These are phyloP conservation scores for Trichocomaceae sp. DNA, from an alignment of 2,329 filamentous ascomycete genomes.

Conservation along the genomic window DNA sequence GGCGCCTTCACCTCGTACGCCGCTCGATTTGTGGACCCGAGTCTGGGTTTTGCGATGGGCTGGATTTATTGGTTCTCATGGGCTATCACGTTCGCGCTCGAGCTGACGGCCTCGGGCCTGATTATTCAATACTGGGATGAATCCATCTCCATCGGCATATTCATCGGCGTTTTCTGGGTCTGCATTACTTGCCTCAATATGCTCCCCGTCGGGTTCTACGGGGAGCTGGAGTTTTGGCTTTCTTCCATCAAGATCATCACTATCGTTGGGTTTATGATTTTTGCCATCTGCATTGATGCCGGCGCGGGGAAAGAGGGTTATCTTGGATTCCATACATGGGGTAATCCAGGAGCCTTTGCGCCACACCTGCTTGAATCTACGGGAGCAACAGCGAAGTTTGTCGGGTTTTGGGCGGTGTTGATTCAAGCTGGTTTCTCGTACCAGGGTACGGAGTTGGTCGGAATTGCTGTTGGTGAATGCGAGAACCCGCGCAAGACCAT, in stretches of 20 bases:
- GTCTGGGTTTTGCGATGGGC: constrained; percentile 69
- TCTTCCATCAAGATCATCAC: constrained; percentile 47
- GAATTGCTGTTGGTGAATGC: constrained; percentile 55
- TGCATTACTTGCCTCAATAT: constrained; percentile 49
- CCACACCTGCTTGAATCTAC: constrained; percentile 40
- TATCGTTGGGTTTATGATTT: constrained; percentile 46
- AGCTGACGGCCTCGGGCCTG: constrained; percentile 59
- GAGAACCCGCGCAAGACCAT: constrained; percentile 52
- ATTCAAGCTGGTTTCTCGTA: constrained; percentile 50
- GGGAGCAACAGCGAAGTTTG: constrained; percentile 44
- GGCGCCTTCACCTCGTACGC: constrained; percentile 73
- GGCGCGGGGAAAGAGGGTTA: constrained; percentile 47
- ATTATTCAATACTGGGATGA: constrained; percentile 57
- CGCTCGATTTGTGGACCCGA: constrained; percentile 65
- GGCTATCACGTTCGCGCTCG: constrained; percentile 23
- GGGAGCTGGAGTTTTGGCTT: constrained; percentile 51
- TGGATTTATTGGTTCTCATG: constrained; percentile 79
- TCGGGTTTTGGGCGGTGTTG: constrained; percentile 46
- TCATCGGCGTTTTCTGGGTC: constrained; percentile 53
- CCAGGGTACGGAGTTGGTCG: constrained; percentile 50
- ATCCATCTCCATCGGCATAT: constrained; percentile 39
- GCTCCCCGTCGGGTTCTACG: constrained; percentile 46
- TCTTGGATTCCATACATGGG: constrained; percentile 48
- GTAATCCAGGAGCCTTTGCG: constrained; percentile 44
- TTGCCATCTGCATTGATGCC: constrained; percentile 51